These are phyloP conservation scores for Gonium pectorale DNA, from an alignment of 139 green algal species.

Conservation along the genomic window DNA sequence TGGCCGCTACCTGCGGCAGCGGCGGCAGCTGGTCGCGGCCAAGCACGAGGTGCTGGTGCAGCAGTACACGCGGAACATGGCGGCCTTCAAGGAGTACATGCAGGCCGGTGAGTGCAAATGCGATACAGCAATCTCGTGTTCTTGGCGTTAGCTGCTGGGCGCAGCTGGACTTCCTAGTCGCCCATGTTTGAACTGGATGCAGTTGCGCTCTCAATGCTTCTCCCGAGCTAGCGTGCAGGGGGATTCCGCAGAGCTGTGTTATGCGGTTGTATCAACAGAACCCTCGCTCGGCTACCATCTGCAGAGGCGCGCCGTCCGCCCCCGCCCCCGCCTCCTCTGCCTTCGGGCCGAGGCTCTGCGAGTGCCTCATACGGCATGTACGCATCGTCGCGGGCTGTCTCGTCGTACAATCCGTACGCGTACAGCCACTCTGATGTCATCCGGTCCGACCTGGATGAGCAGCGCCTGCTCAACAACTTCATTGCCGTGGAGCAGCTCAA, in stretches of 20 bases:
- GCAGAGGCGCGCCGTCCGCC: not conserved
- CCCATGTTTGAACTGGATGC: too few species aligned
- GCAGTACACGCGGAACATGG: constrained; percentile 17
- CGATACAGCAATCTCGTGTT: not conserved
- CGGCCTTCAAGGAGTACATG: constrained; percentile 19
- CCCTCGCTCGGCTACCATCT: too few species aligned
- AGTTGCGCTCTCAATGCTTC: too few species aligned
- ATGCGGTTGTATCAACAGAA: too few species aligned
- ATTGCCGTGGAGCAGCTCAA: constrained; percentile 75
- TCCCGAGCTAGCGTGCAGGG: too few species aligned
- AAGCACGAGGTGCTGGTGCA: constrained; percentile 41
- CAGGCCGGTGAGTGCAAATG: not conserved
- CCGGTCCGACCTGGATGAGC: constrained; percentile 76
- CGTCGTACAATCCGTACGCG: constrained; percentile 38
- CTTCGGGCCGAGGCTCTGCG: not conserved
- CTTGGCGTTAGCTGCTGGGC: too few species aligned
- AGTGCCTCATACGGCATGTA: not conserved
- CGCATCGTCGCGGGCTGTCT: not conserved
- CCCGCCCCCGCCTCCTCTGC: not conserved
- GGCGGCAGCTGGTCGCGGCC: constrained; percentile 16
- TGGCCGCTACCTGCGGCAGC: constrained; percentile 26
- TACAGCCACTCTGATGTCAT: constrained; percentile 37
- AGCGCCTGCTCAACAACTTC: constrained; percentile 77
- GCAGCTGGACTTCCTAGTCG: too few species aligned
- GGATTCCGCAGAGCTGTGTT: too few species aligned